A percentile compares a stretch with the other conserved stretches of the same genome.
phyloP scores from a whole-genome alignment of 495 filamentous ascomycete species.

The Diplogelasinospora grovesii region DNA sequence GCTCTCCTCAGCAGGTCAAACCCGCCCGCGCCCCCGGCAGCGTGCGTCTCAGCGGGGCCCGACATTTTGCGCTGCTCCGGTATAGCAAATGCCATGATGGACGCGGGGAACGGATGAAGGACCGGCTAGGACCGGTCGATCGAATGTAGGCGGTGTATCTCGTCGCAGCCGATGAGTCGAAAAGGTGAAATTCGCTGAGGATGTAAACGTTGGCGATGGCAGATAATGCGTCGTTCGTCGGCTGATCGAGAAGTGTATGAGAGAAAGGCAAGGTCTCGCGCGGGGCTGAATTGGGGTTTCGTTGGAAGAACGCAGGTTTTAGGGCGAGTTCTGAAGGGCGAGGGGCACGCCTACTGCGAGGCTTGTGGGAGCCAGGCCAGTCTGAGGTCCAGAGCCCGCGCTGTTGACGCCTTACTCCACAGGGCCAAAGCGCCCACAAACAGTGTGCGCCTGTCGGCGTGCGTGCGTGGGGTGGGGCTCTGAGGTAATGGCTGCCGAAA shows the following conservation, averaged over 20 bases:
- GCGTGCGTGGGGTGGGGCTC: constrained; percentile 2
- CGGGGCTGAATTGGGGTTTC: too few relatives aligned
- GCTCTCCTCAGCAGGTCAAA: constrained; percentile 49
- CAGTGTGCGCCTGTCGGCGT: too few relatives aligned
- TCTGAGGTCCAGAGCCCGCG: too few relatives aligned
- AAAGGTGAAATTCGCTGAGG: too few relatives aligned
- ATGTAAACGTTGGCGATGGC: too few relatives aligned
- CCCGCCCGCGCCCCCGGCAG: constrained; percentile 22
- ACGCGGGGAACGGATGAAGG: constrained; percentile 6
- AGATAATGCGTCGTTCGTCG: too few relatives aligned
- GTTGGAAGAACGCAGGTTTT: too few relatives aligned
- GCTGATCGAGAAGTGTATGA: too few relatives aligned
- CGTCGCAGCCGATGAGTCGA: constrained; percentile 2
- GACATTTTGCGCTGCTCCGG: constrained; percentile 24
- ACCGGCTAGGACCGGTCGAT: constrained; percentile 6
- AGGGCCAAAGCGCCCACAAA: neutral
- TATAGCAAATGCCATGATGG: constrained; percentile 17
- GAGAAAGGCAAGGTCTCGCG: too few relatives aligned
- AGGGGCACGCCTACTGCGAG: too few relatives aligned
- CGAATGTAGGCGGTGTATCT: neutral
- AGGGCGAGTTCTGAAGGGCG: too few relatives aligned
- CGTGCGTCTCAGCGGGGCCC: constrained; percentile 20
- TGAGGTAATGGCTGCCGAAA: constrained; percentile 12
- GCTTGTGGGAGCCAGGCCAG: too few relatives aligned
- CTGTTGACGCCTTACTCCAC: neutral